Evolutionary conservation across 1,139 yeast species (phyloP), one percentile per base, ranked within the genome.

Genomic region (Suhomyces wounanorum): DNA sequence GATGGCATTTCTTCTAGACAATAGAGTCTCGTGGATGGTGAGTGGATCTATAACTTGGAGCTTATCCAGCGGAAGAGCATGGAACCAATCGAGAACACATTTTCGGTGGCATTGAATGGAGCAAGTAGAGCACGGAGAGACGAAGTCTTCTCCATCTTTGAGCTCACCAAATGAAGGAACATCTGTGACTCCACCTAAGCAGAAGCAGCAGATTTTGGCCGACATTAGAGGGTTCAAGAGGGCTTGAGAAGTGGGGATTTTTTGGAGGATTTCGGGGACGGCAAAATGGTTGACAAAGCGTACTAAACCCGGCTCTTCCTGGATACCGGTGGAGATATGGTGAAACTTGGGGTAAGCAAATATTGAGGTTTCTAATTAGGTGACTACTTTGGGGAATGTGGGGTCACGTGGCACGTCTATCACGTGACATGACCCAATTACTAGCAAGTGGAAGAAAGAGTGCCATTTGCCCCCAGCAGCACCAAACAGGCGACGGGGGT

Each of bases 41-140:
- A 47, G 51, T 9, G 46, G 51, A 17, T 49, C 54, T n/a, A 67
- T 55, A 0, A 69, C 54, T 31, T 63, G 63, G 21, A 70, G 52
- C 47, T 70, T 69, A 44, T 69, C 68, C 11, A 66, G 51, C 3
- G 75, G 72, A 17, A 75, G 60, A 7, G 77, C 65, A 54, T 70
- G 68, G 60, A 75, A 72, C 80, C 81, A 77, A 52, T 76, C 81
- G 13, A 73, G 51, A 28, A 77, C 60, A 53, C 81, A 77, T 54
- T 71, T 73, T 35, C 72, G 60, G 60, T 77, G 81, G 26, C 75
- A 61, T 5, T 64, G 64, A 38, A 77, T 51, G 11, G 71, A 63
- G 55, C 81, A 77, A 1, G 77, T 71, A 17, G 67, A 52, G 56
- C 81, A 77, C 0, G 81, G 81, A n/a, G 62, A 60, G 14, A 76